Evolutionary conservation across 164 flowering plant species (phyloP).

Genomic region (Paratinospora sagittata): DNA sequence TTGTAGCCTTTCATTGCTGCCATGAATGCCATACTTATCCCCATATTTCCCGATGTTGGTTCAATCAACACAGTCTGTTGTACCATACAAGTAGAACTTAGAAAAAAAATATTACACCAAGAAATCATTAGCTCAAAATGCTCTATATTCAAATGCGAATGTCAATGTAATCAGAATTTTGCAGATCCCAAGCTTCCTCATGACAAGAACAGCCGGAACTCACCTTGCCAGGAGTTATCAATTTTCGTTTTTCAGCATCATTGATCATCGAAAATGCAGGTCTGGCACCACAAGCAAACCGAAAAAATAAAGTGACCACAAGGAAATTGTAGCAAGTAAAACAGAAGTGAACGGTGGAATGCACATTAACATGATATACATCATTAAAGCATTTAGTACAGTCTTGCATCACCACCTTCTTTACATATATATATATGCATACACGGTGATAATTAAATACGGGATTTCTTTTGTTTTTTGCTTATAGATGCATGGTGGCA

Average conservation of each 20-base stretch:
- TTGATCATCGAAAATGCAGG: conserved; percentile 76
- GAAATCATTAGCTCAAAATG: background rate
- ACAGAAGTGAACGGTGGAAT: background rate
- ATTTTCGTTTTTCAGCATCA: conserved; percentile 72
- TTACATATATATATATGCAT: too few species aligned
- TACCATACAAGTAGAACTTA: background rate
- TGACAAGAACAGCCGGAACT: conserved; percentile 4
- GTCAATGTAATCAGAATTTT: background rate
- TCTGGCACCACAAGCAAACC: conserved; percentile 29
- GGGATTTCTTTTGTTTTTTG: too few species aligned
- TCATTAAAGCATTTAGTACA: too few species aligned
- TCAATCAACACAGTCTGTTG: conserved; percentile 78
- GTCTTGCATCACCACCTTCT: background rate
- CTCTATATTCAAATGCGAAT: too few species aligned
- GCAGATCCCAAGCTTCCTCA: background rate
- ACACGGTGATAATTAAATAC: too few species aligned
- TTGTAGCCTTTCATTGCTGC: conserved; percentile 94
- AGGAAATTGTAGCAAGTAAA: background rate
- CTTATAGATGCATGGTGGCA: background rate
- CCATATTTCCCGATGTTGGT: conserved; percentile 99
- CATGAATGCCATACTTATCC: conserved; percentile 94
- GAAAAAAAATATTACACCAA: background rate
- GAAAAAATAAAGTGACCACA: background rate
- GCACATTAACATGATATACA: too few species aligned
- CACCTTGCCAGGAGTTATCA: conserved; percentile 83